A percentile compares a stretch with the other conserved stretches of the same genome.
phyloP scores from a whole-genome alignment of 805 yeast species.

The Diddensiella transvaalensis region DNA sequence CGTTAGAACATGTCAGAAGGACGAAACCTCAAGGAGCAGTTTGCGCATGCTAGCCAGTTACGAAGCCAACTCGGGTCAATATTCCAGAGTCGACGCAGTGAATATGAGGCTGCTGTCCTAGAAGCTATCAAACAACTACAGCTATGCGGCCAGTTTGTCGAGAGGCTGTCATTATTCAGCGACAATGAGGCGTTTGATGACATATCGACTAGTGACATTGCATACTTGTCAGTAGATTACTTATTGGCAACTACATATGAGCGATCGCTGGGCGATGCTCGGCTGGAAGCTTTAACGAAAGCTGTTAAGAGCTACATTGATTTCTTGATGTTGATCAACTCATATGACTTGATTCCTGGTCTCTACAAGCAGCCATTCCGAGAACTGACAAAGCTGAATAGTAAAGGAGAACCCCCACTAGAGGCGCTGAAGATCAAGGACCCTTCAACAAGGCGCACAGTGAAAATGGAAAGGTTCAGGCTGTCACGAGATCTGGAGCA shows the following conservation, averaged over 20 bases:
- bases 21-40: slow-evolving; percentile 16
- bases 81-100: background rate
- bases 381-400: background rate
- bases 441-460: slow-evolving; percentile 53
- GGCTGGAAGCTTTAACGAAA: slow-evolving; percentile 13
- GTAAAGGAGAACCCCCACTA: background rate
- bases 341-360: slow-evolving; percentile 15
- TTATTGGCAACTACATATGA: slow-evolving; percentile 47
- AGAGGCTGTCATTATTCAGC: slow-evolving; percentile 60
- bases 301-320: slow-evolving; percentile 25
- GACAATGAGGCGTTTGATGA: slow-evolving; percentile 70
- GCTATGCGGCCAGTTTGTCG: slow-evolving; percentile 43
- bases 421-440: slow-evolving; percentile 22
- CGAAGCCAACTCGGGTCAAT: background rate
- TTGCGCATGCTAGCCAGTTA: slow-evolving; percentile 4
- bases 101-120: slow-evolving; percentile 26
- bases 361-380: background rate
- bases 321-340: slow-evolving; percentile 24
- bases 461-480: slow-evolving; percentile 67
- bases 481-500: slow-evolving; percentile 51
- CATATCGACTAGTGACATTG: slow-evolving; percentile 57
- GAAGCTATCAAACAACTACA: slow-evolving; percentile 41
- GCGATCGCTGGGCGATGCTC: slow-evolving; percentile 4
- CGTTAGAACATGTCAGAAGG: no score
- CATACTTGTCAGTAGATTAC: slow-evolving; percentile 57